Evolutionary conservation across 2,329 filamentous ascomycete genomes (phyloP), one percentile per base, ranked within the genome.

Genomic region (Aspergillus pseudoviridinutans): DNA sequence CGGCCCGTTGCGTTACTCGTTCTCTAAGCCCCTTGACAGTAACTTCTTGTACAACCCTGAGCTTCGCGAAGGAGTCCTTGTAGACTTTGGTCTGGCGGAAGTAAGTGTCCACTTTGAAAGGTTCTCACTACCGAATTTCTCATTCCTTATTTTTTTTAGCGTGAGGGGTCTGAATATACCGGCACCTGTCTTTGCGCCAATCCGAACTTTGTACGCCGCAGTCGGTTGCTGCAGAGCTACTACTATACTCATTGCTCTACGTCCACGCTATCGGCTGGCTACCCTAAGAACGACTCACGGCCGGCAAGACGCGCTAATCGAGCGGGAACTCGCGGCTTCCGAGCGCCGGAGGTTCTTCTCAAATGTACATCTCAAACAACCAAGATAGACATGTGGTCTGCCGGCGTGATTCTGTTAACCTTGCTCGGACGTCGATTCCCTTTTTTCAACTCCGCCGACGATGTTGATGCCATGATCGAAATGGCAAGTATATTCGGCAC

Each of bases 71-170:
- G 94, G 94, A 44, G 93, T 99, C 1, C 83, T 99, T 0, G 94
- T 99, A n/a, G 94, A 99, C 71, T 99, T 99, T 77, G 94, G 94
- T n/a, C 84, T 99, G 17, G 94, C 94, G 38, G 94, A 99, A 78
- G 77, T 79, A 68, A 57, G 68, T 57, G 55, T 27, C 35, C 22
- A 14, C 22, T 12, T 24, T 25, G 9, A 24, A 46, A 14, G 7
- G 5, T 14, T 47, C 5, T 22, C 24, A 14, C 9, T 46, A 7
- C 20, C 5, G 44, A 22, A 27, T 25, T 47, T 24, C 44, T 47
- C 20, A 47, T 47, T 25, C 44, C 22, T 27, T n/a, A n/a, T n/a
- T 10, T 27, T 44, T 47, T 47, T 24, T 50, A 76, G 72, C 82
- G 87, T 52, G 86, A 91, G 70, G 88, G 73, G n/a, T 71, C 70